phyloP scores from a whole-genome alignment of 805 yeast species.

The Candida golubevii region DNA sequence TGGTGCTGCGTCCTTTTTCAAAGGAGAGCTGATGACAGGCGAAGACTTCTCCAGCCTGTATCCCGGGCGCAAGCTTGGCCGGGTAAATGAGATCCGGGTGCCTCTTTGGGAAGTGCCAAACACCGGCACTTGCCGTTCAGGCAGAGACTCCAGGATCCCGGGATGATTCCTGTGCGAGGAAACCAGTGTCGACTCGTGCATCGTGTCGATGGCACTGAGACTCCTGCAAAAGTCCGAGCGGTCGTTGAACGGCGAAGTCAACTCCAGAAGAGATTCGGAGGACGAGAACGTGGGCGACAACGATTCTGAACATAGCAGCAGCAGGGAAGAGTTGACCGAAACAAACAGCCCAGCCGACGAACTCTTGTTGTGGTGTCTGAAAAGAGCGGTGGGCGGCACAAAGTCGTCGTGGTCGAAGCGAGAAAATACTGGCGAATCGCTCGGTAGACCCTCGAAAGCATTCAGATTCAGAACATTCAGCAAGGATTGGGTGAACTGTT shows the following conservation, averaged over 20 bases:
- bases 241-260: conserved; percentile 24
- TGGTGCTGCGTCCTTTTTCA: conserved; percentile 23
- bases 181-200: no score
- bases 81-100: conserved; percentile 4
- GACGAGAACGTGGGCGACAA: conserved; percentile 23
- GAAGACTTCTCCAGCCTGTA: conserved; percentile 19
- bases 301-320: conserved; percentile 27
- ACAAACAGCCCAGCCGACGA: conserved; percentile 15
- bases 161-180: no score
- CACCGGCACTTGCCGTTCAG: no score
- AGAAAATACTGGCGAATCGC: conserved; percentile 8
- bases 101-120: no score
- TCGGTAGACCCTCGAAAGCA: conserved; percentile 5
- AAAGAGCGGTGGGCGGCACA: conserved; percentile 17
- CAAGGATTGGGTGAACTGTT: conserved; percentile 13
- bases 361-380: conserved; percentile 16
- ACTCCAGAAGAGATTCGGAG: conserved; percentile 27
- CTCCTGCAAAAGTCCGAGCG: conserved; percentile 23
- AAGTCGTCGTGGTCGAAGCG: conserved; percentile 14
- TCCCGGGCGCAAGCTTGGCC: conserved; percentile 8
- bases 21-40: conserved; percentile 34
- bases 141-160: no score
- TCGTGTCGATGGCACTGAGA: not conserved
- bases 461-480: not conserved
- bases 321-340: conserved; percentile 28